Evolutionary conservation across 768 basidiomycete species (phyloP), one percentile per base, ranked within the genome.

Genomic region (Suillus americanus): DNA sequence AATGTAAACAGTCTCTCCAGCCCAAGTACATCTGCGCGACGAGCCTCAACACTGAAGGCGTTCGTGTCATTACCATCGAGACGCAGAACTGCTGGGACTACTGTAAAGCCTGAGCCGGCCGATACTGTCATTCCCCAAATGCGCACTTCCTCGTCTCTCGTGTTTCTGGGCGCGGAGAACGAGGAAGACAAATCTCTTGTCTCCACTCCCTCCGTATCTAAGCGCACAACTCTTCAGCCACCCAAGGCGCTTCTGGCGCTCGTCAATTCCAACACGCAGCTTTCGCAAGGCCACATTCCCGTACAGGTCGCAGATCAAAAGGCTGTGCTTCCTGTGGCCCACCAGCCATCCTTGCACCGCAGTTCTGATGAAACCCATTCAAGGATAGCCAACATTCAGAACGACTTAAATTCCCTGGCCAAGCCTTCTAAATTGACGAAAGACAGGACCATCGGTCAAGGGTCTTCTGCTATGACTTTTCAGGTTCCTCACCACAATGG

Each of bases 91-190:
- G 18, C 56, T 65, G 60, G 23, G 48, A 60, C 12, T 45, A 40
- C 53, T 13, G 68, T 75, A 55, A 80, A 80, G 59, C 64, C 72
- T 6, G 79, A 79, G 64, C 66, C 69, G 6, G 40, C 64, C 2
- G 77, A 78, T 33, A n/a, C 72, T 33, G 67, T 69, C 28, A 62
- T 80, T 51, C 75, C 79, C 28, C 75, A 69, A 45, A 84, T 83
- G 70, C 81, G 81, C 51, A 66, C 65, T 30, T 78, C 75, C 2
- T 77, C 77, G 56, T 62, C 65, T 18, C 73, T 73, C 14, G 71
- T 77, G 48, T 67, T 51, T 56, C 37, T 62, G 33, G 63, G 55
- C 16, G 48, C 61, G 38, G 65, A 65, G 30, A 50, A 61, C 9
- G 63, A 62, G 23, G 56, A 30, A 35, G n/a, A 48, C n/a, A 55